Evolutionary conservation across 2,329 filamentous ascomycete genomes (phyloP), one percentile per base, ranked within the genome.

Genomic region (Pseudogymnoascus sp.): DNA sequence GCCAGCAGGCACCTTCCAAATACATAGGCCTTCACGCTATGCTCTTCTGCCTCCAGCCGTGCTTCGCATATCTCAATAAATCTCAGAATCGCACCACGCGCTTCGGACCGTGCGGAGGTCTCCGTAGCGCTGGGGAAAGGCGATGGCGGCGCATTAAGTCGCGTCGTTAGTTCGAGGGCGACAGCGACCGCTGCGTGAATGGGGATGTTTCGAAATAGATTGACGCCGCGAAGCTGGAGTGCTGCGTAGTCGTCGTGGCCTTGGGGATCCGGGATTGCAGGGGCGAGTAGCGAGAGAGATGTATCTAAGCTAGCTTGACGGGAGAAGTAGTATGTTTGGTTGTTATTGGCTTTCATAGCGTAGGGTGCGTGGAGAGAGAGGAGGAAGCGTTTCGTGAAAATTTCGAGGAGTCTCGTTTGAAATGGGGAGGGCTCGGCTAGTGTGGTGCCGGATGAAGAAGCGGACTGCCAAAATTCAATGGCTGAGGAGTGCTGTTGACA

Each of bases 291-390:
- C n/a, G 39, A 55, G 8, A 77, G 67, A 8, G 74, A 72, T 2
- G 73, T 67, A 39, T 82, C 80, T 2, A 81, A 62, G 62, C 74
- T 76, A 4, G 76, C 70, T 63, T 78, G 80, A 41, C 74, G 72
- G 0, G 79, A 82, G 70, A 76, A 80, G 65, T 79, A 73, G 68
- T 77, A 83, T 5, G 75, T 60, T 0, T 77, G 79, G 41, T 81
- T 74, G 0, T 66, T 63, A 6, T 69, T 73, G 12, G 78, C 75
- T 62, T 74, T 69, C 52, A 67, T 70, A 45, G 76, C 76, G 67
- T 78, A 82, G 0, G 76, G 73, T 16, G 74, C 76, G 66, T 86
- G 81, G 0, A 86, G 72, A 1, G 78, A 75, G 11, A 85, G 75
- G 3, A 83, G 65, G 66, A 83, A 84, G 14, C 83, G 79, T 6